A percentile compares a stretch with the other conserved stretches of the same genome.
Evolutionary conservation across 2,329 filamentous ascomycete species (phyloP).

Genomic region (Xylariales sp.): DNA sequence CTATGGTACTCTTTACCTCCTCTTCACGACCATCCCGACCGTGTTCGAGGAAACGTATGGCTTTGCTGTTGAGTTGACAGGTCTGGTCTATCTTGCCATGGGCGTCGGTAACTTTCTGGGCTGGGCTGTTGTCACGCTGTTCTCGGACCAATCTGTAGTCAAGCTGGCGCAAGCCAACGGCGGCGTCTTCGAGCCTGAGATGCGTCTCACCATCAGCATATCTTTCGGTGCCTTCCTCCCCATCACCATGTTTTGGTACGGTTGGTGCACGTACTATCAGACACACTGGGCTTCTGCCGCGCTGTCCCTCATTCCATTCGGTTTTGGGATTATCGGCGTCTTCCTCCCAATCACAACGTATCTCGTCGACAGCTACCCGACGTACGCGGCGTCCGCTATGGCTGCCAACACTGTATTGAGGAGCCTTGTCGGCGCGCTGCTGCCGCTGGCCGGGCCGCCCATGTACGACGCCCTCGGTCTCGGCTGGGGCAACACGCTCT

Average conservation of each 20-base stretch:
- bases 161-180: slow-evolving; percentile 26
- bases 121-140: slow-evolving; percentile 24
- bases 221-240: slow-evolving; percentile 26
- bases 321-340: slow-evolving; percentile 2
- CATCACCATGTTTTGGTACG: slow-evolving; percentile 34
- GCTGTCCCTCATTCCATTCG: slow-evolving; percentile 4
- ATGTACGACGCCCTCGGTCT: slow-evolving; percentile 6
- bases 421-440: slow-evolving; percentile 5
- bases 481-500: slow-evolving; percentile 6
- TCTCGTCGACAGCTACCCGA: slow-evolving; percentile 6
- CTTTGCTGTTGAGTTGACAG: slow-evolving; percentile 19
- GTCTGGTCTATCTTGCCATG: slow-evolving; percentile 48
- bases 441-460: slow-evolving; percentile 2
- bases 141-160: slow-evolving; percentile 34
- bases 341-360: slow-evolving; percentile 6
- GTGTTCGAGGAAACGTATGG: slow-evolving; percentile 31
- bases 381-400: slow-evolving; percentile 6
- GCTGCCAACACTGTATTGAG: slow-evolving; percentile 5
- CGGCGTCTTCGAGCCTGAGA: slow-evolving; percentile 23
- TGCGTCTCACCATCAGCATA: slow-evolving; percentile 27
- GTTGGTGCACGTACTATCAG: slow-evolving; percentile 25
- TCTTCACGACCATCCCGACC: slow-evolving; percentile 34
- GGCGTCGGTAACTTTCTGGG: slow-evolving; percentile 27
- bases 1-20: slow-evolving; percentile 30
- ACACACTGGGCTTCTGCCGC: slow-evolving; percentile 7